A percentile compares a stretch with the other conserved stretches of the same genome.
Conservation (phyloP, 108 stramenopile genomes). For the Seminavis robusta region DNA sequence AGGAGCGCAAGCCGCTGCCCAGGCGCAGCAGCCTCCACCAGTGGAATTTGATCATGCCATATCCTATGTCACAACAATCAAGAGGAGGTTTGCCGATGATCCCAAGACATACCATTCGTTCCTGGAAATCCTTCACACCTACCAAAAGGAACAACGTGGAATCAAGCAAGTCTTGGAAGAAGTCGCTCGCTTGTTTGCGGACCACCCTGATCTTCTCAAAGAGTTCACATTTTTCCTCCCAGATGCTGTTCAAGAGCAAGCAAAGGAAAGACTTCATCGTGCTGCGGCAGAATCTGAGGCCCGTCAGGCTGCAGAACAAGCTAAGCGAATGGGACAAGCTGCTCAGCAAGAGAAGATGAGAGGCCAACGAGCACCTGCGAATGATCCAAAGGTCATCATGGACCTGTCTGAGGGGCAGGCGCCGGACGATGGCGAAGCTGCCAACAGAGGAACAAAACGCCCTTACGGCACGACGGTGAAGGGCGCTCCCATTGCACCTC, state of each 20-base stretch:
- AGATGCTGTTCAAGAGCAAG: conserved; percentile 91
- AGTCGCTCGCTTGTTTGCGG: conserved; percentile 85
- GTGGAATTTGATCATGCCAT: conserved; percentile 94
- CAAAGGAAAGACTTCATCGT: conserved; percentile 79
- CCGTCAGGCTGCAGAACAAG: conserved; percentile 59
- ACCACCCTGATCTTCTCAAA: conserved; percentile 90
- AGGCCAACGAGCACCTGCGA: neutral
- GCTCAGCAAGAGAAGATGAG: neutral
- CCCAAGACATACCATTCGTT: conserved; percentile 85
- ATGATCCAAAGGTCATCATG: neutral
- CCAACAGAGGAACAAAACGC: neutral
- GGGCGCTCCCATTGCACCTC: neutral
- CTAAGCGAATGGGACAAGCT: conserved; percentile 21
- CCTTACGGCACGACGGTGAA: neutral
- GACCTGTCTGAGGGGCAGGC: neutral
- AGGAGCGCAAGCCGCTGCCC: conserved; percentile 10
- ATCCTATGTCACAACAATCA: conserved; percentile 91
- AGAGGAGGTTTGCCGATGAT: conserved; percentile 87
- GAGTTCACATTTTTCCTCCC: conserved; percentile 95
- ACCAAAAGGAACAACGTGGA: conserved; percentile 92
- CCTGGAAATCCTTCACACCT: conserved; percentile 91
- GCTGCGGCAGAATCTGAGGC: conserved; percentile 87
- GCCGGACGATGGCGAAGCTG: neutral
- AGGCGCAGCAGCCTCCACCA: conserved; percentile 28
- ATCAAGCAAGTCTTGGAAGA: conserved; percentile 93